Percentiles rank a stretch among this genome's conserved stretches.
Conservation (phyloP, 345 rosid genomes). For the Ceriops zippeliana region DNA sequence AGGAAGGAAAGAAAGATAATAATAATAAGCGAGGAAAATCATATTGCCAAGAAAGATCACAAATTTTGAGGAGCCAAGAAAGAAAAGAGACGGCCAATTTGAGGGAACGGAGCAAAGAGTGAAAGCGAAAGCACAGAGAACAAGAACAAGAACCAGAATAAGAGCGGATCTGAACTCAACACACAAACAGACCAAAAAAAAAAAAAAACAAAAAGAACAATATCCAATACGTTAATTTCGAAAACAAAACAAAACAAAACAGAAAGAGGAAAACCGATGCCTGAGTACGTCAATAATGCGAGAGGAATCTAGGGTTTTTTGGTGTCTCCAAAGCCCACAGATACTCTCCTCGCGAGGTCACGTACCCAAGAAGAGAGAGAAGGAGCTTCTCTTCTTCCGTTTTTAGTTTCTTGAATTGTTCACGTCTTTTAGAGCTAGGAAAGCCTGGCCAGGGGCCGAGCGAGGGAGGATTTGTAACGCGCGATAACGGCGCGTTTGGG, state of each 20-base stretch:
- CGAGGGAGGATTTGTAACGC: conserved; percentile 17
- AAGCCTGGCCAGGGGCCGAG: conserved; percentile 1
- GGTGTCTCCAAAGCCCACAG: conserved; percentile 22
- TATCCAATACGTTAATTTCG: too few species aligned
- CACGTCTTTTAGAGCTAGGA: not conserved
- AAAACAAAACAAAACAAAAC: not conserved
- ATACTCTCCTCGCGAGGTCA: conserved; percentile 7
- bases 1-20: conserved; percentile 3
- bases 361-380: conserved; percentile 21
- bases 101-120: not conserved
- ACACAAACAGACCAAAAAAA: conserved; percentile 7
- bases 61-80: conserved; percentile 1
- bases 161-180: conserved; percentile 39
- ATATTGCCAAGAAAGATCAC: conserved; percentile 12
- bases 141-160: conserved; percentile 11
- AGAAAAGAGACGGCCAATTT: not conserved
- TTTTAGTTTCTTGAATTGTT: conserved; percentile 14
- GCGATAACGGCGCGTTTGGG: conserved; percentile 11
- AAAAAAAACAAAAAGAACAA: conserved; percentile 1
- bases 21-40: conserved; percentile 9
- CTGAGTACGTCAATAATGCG: conserved; percentile 31
- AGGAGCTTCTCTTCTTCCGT: not conserved
- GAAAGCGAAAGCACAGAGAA: not conserved
- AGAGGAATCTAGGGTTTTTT: conserved; percentile 43
- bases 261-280: not conserved